Evolutionary conservation across 192 early-diverging fungal species (phyloP).

Genomic region (Coemansia asiatica): DNA sequence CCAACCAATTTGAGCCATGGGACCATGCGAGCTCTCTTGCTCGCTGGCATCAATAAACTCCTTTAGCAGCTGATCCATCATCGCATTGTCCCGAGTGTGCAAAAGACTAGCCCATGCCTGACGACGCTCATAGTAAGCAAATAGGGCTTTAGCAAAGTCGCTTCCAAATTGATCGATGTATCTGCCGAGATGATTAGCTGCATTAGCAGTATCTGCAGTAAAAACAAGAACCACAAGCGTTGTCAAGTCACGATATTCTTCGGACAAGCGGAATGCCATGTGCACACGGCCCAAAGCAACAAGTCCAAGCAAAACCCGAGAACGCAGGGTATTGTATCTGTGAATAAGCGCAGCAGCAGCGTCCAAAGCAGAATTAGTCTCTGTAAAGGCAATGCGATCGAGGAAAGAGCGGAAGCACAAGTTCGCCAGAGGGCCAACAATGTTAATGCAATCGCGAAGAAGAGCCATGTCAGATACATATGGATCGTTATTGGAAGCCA

Average conservation of each 20-base stretch:
- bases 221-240: slow-evolving; percentile 41
- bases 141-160: slow-evolving; percentile 36
- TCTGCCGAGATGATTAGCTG: slow-evolving; percentile 26
- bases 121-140: slow-evolving; percentile 52
- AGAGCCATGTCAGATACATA: slow-evolving; percentile 35
- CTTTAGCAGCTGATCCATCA: not conserved
- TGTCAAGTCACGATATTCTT: slow-evolving; percentile 43
- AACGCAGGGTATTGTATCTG: slow-evolving; percentile 31
- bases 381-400: slow-evolving; percentile 26
- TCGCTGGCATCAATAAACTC: not conserved
- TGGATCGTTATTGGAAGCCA: slow-evolving; percentile 14
- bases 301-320: slow-evolving; percentile 39
- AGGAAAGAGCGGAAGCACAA: slow-evolving; percentile 39
- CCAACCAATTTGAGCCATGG: slow-evolving; percentile 33
- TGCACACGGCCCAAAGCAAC: slow-evolving; percentile 37
- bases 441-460: slow-evolving; percentile 38
- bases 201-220: slow-evolving; percentile 23
- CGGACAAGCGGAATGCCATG: slow-evolving; percentile 45
- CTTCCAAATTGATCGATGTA: slow-evolving; percentile 31
- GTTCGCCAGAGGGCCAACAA: slow-evolving; percentile 40
- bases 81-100: not conserved
- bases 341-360: slow-evolving; percentile 10
- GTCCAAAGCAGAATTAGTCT: slow-evolving; percentile 2
- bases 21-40: not conserved
- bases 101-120: slow-evolving; percentile 29